Base-by-base conservation (phyloP, 208 protist genomes). In the Trypanosoma theileri region DNA sequence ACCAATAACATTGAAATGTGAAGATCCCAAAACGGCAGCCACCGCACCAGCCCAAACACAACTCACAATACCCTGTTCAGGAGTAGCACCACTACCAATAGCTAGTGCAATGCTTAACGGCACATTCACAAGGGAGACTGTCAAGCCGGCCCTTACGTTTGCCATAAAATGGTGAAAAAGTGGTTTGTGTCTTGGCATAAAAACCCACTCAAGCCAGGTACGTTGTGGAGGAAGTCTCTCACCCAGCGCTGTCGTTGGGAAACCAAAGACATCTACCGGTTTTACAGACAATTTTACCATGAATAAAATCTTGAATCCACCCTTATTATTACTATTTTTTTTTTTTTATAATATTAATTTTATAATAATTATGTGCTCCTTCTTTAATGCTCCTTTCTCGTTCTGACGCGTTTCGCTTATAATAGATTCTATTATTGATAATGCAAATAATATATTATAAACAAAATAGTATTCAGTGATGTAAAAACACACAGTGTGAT, bases 1-100 rank as follows among this genome's bases (percentile, higher is more conserved):
- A 16, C 72, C 72, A 64, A 77, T 59, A 24, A 77, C 72, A 45
- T 77, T 77, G 45, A 77, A 77, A 42, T 77, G 72, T n/a, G 72
- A 77, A 17, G 72, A 77, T 16, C 66, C 58, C 21, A 61, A 56
- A 45, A 77, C 2, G 22, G 65, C 1, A 35, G 72, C 63, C 0
- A 73, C 41, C 16, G n/a, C 31, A 42, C 65, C 72, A 19, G 72
- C 72, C 72, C 72, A 77, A 7, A 77, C 72, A 28, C 65, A 69
- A 67, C 65, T 72, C 59, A 77, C 72, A 53, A 77, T 72, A 16
- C 72, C 72, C 44, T 70, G 66, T 50, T 24, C 72, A 16, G 72
- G 72, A 3, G 50, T 64, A n/a, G 65, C 72, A 4, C 72, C 72
- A 57, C 72, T 77, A 9, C 65, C 72, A 61, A 77, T 77, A 11